Evolutionary conservation across 345 rosid species (phyloP).

Genomic region (Corymbia maculata): DNA sequence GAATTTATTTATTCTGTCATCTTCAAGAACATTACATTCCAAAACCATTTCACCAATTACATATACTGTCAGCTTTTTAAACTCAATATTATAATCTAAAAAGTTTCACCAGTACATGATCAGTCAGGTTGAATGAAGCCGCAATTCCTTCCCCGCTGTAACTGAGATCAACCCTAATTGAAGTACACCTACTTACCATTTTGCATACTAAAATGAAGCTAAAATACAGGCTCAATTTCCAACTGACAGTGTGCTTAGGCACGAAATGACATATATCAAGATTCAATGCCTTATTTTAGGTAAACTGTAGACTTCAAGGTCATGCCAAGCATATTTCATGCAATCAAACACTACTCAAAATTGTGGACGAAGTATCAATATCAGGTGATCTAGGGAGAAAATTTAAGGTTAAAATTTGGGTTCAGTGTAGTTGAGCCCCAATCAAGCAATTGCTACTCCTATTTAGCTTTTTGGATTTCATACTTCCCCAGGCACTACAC

Average conservation of each 20-base stretch:
- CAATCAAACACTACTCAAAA: neutral
- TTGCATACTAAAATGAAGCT: neutral
- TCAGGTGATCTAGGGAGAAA: neutral
- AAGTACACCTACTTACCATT: neutral
- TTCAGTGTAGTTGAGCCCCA: neutral
- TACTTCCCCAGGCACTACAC: neutral
- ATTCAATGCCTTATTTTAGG: neutral
- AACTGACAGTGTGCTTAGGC: neutral
- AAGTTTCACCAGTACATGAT: neutral
- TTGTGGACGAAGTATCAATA: neutral
- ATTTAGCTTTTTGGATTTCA: neutral
- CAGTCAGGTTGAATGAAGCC: neutral
- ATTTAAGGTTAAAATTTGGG: neutral
- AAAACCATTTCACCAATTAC: neutral
- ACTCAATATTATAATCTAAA: neutral
- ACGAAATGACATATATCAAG: neutral
- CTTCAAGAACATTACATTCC: neutral
- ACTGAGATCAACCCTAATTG: neutral
- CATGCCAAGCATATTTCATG: neutral
- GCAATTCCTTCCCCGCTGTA: neutral
- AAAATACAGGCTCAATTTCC: neutral
- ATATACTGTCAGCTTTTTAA: neutral
- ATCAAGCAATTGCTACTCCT: neutral
- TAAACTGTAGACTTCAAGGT: neutral
- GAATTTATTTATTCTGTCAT: neutral